phyloP scores from a whole-genome alignment of 257 asterid genomes.

The Solanum sitiens region DNA sequence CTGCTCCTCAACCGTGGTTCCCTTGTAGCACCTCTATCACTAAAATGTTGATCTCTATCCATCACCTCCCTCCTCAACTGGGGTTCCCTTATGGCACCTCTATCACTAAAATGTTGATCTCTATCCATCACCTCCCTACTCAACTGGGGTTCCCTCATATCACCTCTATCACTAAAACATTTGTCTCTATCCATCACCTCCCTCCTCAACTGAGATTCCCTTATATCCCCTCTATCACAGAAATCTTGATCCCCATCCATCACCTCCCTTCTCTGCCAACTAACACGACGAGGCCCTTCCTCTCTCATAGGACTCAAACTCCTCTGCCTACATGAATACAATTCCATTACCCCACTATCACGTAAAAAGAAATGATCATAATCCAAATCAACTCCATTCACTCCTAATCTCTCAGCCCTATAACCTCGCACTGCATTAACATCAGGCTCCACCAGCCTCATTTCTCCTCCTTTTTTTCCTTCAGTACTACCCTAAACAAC shows the following conservation, averaged over 20 bases:
- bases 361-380: not conserved
- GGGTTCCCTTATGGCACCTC: not conserved
- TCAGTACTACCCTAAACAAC: not conserved
- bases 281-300: not conserved
- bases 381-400: not conserved
- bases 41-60: not conserved
- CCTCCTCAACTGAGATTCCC: not conserved
- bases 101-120: not conserved
- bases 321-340: not conserved
- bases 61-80: too few relatives aligned
- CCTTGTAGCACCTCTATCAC: not conserved
- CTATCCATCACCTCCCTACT: not conserved
- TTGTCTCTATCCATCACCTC: not conserved
- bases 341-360: not conserved
- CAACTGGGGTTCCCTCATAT: not conserved
- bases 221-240: not conserved
- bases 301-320: not conserved
- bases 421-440: not conserved
- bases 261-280: not conserved
- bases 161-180: not conserved
- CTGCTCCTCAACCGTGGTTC: too few relatives aligned
- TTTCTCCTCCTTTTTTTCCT: not conserved
- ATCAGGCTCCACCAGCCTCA: not conserved
- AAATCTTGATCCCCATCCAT: not conserved
- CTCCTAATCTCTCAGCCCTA: not conserved